Conservation (phyloP, 495 filamentous ascomycete genomes). For the Penicillium chermesinum region DNA sequence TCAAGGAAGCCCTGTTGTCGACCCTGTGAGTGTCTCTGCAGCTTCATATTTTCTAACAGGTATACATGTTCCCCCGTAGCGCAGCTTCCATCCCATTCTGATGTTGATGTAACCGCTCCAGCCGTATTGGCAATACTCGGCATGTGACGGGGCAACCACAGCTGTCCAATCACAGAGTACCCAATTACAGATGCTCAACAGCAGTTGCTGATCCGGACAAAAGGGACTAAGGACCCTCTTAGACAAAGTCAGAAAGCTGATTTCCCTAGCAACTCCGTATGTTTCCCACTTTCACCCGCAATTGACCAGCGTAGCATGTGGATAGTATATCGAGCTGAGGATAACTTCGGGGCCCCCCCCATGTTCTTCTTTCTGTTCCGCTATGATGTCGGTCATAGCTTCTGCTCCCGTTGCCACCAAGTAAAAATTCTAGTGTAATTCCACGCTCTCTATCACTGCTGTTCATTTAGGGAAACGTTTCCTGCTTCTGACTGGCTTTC, state of each 20-base stretch:
- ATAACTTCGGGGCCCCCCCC: neutral
- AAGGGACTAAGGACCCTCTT: neutral
- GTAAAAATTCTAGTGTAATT: too few relatives aligned
- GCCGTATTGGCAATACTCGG: conserved; percentile 25
- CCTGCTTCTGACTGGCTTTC: neutral
- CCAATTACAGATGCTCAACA: conserved; percentile 18
- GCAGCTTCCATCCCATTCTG: neutral
- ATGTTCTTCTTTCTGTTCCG: neutral
- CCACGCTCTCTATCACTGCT: too few relatives aligned
- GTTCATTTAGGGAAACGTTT: too few relatives aligned
- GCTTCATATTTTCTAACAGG: too few relatives aligned
- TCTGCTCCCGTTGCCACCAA: too few relatives aligned
- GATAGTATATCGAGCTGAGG: neutral
- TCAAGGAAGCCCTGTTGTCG: too few relatives aligned
- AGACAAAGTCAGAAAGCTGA: neutral
- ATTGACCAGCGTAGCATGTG: neutral
- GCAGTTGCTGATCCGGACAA: neutral
- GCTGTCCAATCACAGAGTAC: conserved; percentile 22
- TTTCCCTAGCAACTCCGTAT: neutral
- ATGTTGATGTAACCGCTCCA: neutral
- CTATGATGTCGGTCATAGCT: too few relatives aligned
- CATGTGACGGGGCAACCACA: conserved; percentile 23
- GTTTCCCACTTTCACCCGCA: neutral
- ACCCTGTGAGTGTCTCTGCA: too few relatives aligned
- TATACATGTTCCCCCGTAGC: neutral